Conservation (phyloP, 345 rosid species). For the Euphorbia tirucalli region DNA sequence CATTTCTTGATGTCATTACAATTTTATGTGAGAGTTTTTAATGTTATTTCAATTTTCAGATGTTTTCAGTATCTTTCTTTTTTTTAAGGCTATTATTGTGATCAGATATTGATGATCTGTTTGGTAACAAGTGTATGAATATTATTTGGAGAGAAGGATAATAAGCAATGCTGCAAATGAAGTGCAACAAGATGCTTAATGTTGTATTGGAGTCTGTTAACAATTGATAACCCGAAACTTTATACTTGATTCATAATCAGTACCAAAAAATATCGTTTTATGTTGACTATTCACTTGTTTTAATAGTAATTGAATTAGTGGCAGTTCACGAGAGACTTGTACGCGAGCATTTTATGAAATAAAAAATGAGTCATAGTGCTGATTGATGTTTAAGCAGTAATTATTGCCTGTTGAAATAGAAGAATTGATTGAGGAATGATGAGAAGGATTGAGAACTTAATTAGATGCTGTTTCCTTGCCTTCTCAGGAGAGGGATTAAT, state of each 20-base stretch:
- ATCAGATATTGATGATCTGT: not conserved
- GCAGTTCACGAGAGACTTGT: not conserved
- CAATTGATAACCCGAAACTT: not conserved
- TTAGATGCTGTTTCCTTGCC: not conserved
- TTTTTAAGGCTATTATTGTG: not conserved
- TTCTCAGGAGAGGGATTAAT: not conserved
- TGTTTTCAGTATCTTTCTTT: not conserved
- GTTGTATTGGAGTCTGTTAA: not conserved
- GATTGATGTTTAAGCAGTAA: not conserved
- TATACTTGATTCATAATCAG: not conserved
- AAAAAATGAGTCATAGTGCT: not conserved
- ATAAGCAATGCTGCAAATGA: not conserved
- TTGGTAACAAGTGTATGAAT: not conserved
- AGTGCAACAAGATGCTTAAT: not conserved
- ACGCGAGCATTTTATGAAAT: not conserved
- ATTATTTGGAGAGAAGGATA: constrained; percentile 2
- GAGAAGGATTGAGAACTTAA: not conserved
- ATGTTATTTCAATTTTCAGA: not conserved
- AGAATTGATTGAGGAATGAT: not conserved
- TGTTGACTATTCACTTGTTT: not conserved
- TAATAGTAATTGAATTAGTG: not conserved
- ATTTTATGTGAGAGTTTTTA: no score
- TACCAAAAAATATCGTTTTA: not conserved
- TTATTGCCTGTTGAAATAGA: not conserved
- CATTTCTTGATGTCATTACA: no score